phyloP scores from a whole-genome alignment of 306 rosid genomes.

The Sicyos edulis region DNA sequence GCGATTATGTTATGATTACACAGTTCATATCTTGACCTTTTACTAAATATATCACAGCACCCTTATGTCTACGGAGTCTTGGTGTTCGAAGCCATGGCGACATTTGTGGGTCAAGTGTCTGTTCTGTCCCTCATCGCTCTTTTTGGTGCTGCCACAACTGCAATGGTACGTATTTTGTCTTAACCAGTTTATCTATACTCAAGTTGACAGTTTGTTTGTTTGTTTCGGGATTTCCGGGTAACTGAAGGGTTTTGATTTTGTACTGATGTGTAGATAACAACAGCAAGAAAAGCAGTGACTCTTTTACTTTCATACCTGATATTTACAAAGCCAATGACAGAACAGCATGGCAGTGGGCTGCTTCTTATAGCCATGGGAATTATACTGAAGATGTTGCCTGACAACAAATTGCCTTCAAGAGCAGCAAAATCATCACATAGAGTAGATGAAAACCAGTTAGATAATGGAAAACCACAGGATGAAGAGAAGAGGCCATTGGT shows the following conservation, averaged over 20 bases:
- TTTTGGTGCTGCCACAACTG: constrained; percentile 56
- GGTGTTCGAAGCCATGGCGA: constrained; percentile 22
- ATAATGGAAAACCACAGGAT: constrained; percentile 12
- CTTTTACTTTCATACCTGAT: constrained; percentile 53
- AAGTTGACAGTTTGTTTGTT: no score
- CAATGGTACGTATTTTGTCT: constrained; percentile 31
- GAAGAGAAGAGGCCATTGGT: constrained; percentile 33
- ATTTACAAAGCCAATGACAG: constrained; percentile 63
- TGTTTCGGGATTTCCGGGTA: not conserved
- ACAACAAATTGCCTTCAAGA: constrained; percentile 24
- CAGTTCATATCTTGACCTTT: constrained; percentile 6
- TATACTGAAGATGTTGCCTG: constrained; percentile 44
- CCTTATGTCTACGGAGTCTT: constrained; percentile 52
- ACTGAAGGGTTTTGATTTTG: not conserved
- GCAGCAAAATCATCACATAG: constrained; percentile 16
- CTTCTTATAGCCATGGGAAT: constrained; percentile 54
- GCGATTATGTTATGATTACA: not conserved
- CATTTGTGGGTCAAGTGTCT: constrained; percentile 50
- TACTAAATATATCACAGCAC: constrained; percentile 33
- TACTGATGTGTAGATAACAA: constrained; percentile 39
- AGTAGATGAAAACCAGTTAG: constrained; percentile 1
- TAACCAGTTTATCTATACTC: no score
- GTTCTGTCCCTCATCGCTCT: constrained; percentile 47
- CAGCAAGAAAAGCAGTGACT: constrained; percentile 61
- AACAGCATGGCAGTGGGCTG: constrained; percentile 53